phyloP scores from a whole-genome alignment of 345 rosid genomes.

The Alliaria petiolata region DNA sequence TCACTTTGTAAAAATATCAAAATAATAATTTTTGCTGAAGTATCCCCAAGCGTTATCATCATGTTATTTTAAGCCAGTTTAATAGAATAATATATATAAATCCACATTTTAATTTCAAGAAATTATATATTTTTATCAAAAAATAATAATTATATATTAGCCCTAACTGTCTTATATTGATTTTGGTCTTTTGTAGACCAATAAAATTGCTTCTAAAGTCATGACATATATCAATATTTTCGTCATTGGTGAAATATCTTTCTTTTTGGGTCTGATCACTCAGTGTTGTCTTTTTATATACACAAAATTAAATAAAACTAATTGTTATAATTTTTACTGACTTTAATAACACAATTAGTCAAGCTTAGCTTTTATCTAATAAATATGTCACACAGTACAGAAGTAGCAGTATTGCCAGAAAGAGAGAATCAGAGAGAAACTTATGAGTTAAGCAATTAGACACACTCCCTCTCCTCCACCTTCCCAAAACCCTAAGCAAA shows the following conservation, averaged over 20 bases:
- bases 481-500: slow-evolving; percentile 32
- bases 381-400: slow-evolving; percentile 6
- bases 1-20: too few relatives aligned
- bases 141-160: neutral
- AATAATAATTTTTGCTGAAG: neutral
- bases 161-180: neutral
- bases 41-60: neutral
- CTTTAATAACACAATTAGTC: slow-evolving; percentile 10
- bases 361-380: neutral
- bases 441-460: slow-evolving; percentile 34
- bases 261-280: neutral
- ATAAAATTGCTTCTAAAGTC: neutral
- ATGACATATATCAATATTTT: neutral
- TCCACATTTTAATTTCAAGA: neutral
- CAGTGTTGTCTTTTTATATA: neutral
- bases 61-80: neutral
- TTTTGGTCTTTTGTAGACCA: neutral
- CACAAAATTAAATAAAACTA: neutral
- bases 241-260: neutral
- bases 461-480: slow-evolving; percentile 25
- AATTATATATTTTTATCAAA: neutral
- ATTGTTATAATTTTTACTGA: neutral
- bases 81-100: neutral
- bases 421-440: slow-evolving; percentile 30
- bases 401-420: slow-evolving; percentile 20